Evolutionary conservation across 192 early-diverging fungal species (phyloP).

Genomic region (Gamsiella multidivaricata): DNA sequence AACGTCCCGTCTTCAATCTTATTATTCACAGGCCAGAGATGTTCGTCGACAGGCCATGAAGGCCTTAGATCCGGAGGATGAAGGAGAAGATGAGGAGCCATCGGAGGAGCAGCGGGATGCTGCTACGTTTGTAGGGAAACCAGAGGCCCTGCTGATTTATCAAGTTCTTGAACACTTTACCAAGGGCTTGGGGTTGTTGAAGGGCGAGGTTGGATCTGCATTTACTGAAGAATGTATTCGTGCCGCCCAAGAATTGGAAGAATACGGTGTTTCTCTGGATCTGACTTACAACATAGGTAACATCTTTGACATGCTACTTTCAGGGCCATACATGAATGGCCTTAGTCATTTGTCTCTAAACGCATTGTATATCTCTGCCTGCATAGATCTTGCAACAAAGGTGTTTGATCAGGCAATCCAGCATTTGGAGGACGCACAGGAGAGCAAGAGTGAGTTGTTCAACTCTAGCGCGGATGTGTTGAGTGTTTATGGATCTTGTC

Average conservation of each 20-base stretch:
- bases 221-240: constrained; percentile 46
- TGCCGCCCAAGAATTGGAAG: constrained; percentile 48
- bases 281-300: constrained; percentile 39
- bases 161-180: constrained; percentile 17
- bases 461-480: constrained; percentile 32
- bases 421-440: constrained; percentile 31
- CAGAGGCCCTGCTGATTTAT: constrained; percentile 10
- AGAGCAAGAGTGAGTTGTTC: constrained; percentile 9
- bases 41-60: constrained; percentile 24
- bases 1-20: not conserved
- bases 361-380: too few species aligned
- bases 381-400: constrained; percentile 15
- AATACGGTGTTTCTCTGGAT: constrained; percentile 45
- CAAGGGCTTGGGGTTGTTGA: constrained; percentile 20
- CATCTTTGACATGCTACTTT: too few species aligned
- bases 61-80: not conserved
- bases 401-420: constrained; percentile 29
- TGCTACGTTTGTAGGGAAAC: constrained; percentile 21
- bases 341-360: not conserved
- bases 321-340: too few species aligned
- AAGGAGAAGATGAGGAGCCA: constrained; percentile 23
- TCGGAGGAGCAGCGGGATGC: constrained; percentile 33
- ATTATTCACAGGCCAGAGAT: constrained; percentile 15
- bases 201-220: constrained; percentile 2
- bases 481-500: constrained; percentile 36